These are phyloP conservation scores for Solanum aculeatissimum DNA, from an alignment of 305 asterid genomes.

Conservation along the genomic window DNA sequence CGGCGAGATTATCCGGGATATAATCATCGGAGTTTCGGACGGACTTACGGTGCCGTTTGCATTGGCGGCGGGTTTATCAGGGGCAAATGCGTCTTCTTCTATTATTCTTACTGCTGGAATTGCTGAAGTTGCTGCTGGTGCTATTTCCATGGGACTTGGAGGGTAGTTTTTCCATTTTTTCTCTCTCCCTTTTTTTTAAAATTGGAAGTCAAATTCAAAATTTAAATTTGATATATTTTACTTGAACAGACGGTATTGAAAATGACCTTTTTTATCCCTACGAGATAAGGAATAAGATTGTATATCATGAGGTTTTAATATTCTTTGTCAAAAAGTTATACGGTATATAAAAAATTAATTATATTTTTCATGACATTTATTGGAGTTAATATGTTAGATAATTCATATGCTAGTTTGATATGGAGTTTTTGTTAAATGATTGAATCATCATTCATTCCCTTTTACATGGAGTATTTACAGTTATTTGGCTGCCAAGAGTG, in stretches of 20 bases:
- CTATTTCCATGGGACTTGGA: conserved; percentile 98
- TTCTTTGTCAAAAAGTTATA: too few relatives aligned
- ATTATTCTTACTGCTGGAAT: conserved; percentile 91
- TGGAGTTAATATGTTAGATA: background rate
- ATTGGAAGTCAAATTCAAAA: background rate
- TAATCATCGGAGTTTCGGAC: conserved; percentile 90
- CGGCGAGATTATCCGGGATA: conserved; percentile 79
- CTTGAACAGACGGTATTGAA: too few relatives aligned
- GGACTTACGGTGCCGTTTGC: conserved; percentile 96
- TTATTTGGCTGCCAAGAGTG: conserved; percentile 89
- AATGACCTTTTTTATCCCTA: too few relatives aligned
- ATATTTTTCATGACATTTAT: too few relatives aligned
- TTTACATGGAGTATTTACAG: conserved; percentile 17
- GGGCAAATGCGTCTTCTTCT: conserved; percentile 83
- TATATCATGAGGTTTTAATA: too few relatives aligned
- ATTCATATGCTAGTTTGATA: background rate
- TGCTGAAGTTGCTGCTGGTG: conserved; percentile 95
- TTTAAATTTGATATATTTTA: background rate
- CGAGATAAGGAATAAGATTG: too few relatives aligned
- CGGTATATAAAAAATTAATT: too few relatives aligned
- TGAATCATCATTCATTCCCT: background rate
- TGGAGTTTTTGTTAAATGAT: background rate
- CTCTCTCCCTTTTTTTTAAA: too few relatives aligned
- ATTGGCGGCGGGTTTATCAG: conserved; percentile 89
- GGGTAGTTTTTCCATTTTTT: conserved; percentile 28